Conservation (phyloP, 495 filamentous ascomycete species). For the Podospora australis region DNA sequence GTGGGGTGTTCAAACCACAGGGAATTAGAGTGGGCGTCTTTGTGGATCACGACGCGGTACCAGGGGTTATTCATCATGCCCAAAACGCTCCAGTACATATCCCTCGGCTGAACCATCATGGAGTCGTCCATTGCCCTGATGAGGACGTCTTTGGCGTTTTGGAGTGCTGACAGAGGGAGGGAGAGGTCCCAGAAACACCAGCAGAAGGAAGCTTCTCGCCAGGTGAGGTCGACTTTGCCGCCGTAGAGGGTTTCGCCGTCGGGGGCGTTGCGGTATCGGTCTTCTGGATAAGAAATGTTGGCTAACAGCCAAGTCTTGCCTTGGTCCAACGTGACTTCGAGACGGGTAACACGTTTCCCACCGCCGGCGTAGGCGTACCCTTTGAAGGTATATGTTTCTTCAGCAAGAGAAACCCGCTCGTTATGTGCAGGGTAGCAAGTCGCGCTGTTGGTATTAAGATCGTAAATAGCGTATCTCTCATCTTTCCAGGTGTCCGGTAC, state of each 20-base stretch:
- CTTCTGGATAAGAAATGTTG: slow-evolving; percentile 78
- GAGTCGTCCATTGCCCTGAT: slow-evolving; percentile 90
- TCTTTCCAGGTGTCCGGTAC: slow-evolving; percentile 81
- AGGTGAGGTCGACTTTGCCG: slow-evolving; percentile 73
- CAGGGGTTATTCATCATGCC: slow-evolving; percentile 99
- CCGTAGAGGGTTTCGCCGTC: slow-evolving; percentile 65
- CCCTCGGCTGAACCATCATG: slow-evolving; percentile 78
- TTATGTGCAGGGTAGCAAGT: slow-evolving; percentile 77
- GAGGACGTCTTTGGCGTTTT: slow-evolving; percentile 62
- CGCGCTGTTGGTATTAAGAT: slow-evolving; percentile 83
- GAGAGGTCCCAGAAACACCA: slow-evolving; percentile 91
- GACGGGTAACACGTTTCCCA: slow-evolving; percentile 74
- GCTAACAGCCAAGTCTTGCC: slow-evolving; percentile 79
- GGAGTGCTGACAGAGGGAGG: slow-evolving; percentile 58
- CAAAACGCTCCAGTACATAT: slow-evolving; percentile 96
- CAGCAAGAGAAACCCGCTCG: slow-evolving; percentile 54
- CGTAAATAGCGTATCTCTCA: slow-evolving; percentile 92
- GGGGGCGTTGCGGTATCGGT: slow-evolving; percentile 65
- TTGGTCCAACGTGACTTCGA: slow-evolving; percentile 82
- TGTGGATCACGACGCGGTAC: slow-evolving; percentile 76
- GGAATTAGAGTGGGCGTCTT: slow-evolving; percentile 52
- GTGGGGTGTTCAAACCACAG: slow-evolving; percentile 89
- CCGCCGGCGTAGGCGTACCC: slow-evolving; percentile 92
- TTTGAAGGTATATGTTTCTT: slow-evolving; percentile 54
- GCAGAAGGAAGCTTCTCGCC: slow-evolving; percentile 78